These are phyloP conservation scores for Eimeria necatrix DNA, from an alignment of 169 alveolate species.

Conservation along the genomic window DNA sequence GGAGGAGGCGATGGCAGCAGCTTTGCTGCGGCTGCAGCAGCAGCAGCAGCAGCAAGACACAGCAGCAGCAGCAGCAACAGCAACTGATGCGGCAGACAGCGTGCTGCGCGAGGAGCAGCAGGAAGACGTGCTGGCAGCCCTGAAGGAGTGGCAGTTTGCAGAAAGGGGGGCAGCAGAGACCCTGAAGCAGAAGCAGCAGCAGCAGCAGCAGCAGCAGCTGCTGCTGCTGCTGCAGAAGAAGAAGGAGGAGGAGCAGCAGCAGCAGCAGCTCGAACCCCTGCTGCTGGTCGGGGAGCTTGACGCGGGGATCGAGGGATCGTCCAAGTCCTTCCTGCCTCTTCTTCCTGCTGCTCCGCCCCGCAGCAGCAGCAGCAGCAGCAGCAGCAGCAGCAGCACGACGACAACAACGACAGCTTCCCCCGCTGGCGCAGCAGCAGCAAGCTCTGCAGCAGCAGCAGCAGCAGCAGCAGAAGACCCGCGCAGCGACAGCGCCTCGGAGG, in stretches of 20 bases:
- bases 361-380: constrained; percentile 63
- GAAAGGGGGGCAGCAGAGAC: constrained; percentile 11
- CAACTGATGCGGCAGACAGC: neutral
- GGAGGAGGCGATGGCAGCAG: neutral
- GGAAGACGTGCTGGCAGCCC: neutral
- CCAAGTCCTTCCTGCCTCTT: constrained; percentile 21
- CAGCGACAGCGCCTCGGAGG: constrained; percentile 24
- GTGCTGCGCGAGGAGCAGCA: neutral
- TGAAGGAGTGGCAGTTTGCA: constrained; percentile 33
- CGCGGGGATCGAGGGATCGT: constrained; percentile 8
- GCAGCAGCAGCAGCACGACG: constrained; percentile 52
- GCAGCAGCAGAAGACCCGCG: constrained; percentile 48
- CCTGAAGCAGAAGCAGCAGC: constrained; percentile 31
- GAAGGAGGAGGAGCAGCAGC: constrained; percentile 26
- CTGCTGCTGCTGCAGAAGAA: constrained; percentile 52
- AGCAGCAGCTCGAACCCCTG: constrained; percentile 34
- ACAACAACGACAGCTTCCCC: neutral
- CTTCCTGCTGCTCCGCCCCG: neutral
- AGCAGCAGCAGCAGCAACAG: constrained; percentile 14
- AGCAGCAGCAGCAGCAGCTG: constrained; percentile 46
- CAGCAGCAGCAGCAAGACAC: neutral
- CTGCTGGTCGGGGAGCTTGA: neutral
- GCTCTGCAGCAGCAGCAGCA: neutral
- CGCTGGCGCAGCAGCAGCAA: neutral
- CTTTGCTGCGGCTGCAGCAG: constrained; percentile 25